These are phyloP conservation scores for Penicillium sp. DNA, from an alignment of 2,329 filamentous ascomycete species.

Conservation along the genomic window DNA sequence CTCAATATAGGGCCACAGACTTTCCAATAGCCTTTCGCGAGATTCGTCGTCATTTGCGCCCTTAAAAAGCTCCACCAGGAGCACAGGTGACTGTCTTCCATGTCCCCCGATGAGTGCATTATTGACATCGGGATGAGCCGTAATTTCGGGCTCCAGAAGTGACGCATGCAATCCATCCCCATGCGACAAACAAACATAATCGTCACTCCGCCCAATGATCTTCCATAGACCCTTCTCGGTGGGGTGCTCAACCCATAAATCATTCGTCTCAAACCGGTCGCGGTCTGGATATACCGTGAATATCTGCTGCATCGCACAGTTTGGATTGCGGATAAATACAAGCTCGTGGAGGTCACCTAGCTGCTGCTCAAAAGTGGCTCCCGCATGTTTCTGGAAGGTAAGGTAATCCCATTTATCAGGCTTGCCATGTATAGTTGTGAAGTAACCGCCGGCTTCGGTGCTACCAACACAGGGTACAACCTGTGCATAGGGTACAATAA, in stretches of 20 bases:
- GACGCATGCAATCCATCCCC: slow-evolving; percentile 25
- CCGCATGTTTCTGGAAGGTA: slow-evolving; percentile 14
- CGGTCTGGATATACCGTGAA: slow-evolving; percentile 21
- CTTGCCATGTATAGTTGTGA: slow-evolving; percentile 8
- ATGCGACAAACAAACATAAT: slow-evolving; percentile 17
- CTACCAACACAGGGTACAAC: slow-evolving; percentile 26
- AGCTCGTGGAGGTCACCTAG: slow-evolving; percentile 22
- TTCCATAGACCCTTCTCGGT: slow-evolving; percentile 24
- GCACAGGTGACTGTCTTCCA: slow-evolving; percentile 18
- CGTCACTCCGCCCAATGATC: slow-evolving; percentile 24
- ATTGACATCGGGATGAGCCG: slow-evolving; percentile 18
- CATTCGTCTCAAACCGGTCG: slow-evolving; percentile 22
- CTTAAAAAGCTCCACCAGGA: slow-evolving; percentile 20
- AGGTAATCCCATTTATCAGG: slow-evolving; percentile 21
- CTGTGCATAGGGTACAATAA: slow-evolving; percentile 14
- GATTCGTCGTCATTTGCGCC: background rate
- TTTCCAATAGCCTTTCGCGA: background rate
- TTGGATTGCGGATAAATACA: slow-evolving; percentile 18
- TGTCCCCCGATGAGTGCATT: slow-evolving; percentile 25
- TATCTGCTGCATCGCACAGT: slow-evolving; percentile 19
- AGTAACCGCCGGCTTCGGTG: slow-evolving; percentile 22
- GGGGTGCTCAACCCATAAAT: slow-evolving; percentile 26
- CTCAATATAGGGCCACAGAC: slow-evolving; percentile 18
- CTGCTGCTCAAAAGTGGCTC: slow-evolving; percentile 13
- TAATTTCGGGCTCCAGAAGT: slow-evolving; percentile 23